Conservation (phyloP, 179 eudicot genomes). For the Beta lomatogona region DNA sequence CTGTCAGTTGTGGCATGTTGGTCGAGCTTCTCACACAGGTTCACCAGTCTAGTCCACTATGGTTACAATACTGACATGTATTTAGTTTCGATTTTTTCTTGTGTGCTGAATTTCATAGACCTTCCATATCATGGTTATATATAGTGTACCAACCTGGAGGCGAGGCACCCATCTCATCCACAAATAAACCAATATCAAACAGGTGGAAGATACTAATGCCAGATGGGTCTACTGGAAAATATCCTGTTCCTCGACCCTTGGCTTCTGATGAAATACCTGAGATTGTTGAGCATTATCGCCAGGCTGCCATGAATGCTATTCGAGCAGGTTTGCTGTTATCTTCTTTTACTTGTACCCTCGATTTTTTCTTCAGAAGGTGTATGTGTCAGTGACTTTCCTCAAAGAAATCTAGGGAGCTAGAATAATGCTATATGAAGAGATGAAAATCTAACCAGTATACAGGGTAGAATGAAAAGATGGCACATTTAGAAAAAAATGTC, state of each 20-base stretch:
- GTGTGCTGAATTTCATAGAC: not conserved
- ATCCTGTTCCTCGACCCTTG: conserved; percentile 67
- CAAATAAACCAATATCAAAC: conserved; percentile 70
- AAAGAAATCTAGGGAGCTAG: not conserved
- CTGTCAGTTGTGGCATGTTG: conserved; percentile 93
- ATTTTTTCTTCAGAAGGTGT: not conserved
- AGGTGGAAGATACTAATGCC: conserved; percentile 90
- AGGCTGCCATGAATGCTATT: conserved; percentile 81
- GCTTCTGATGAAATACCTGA: conserved; percentile 51
- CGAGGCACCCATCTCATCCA: conserved; percentile 68
- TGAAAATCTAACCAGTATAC: not conserved
- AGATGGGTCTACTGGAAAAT: conserved; percentile 54
- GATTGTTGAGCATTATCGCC: conserved; percentile 68
- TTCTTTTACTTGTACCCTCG: not conserved
- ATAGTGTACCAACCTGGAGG: conserved; percentile 80
- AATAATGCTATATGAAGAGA: not conserved
- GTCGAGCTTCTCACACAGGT: conserved; percentile 90
- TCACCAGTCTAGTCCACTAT: not conserved
- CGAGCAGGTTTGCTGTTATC: conserved; percentile 59
- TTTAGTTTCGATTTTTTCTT: not conserved
- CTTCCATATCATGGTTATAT: conserved; percentile 10
- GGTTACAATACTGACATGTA: not conserved
- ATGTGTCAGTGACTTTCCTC: not conserved
- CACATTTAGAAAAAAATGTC: not conserved
- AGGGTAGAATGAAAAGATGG: not conserved